These are phyloP conservation scores for Fusarium hainanense DNA, from an alignment of 2,329 filamentous ascomycete genomes.

Conservation along the genomic window DNA sequence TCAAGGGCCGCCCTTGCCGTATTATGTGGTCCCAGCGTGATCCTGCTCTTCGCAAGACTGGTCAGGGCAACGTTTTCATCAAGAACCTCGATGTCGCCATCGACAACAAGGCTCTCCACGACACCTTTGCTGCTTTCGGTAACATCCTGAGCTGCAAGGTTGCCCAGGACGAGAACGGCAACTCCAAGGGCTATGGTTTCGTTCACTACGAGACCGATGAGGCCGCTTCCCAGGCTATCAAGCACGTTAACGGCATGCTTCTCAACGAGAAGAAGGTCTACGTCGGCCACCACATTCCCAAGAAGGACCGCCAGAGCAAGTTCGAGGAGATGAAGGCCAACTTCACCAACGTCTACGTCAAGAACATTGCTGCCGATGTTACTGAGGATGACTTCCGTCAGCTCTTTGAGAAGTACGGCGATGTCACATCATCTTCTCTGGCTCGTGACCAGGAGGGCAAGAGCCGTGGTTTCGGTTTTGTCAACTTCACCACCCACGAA, in stretches of 20 bases:
- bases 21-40: slow-evolving; percentile 99
- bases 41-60: slow-evolving; percentile 98
- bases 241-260: slow-evolving; percentile 99
- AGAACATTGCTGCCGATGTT: slow-evolving; percentile 90
- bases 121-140: slow-evolving; percentile 98
- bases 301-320: slow-evolving; percentile 99
- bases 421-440: slow-evolving; percentile 95
- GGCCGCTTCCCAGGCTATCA: slow-evolving; percentile 95
- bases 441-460: slow-evolving; percentile 90
- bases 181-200: slow-evolving; percentile 99
- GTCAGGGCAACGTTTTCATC: slow-evolving; percentile 99
- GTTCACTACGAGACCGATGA: slow-evolving; percentile 99
- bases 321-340: slow-evolving; percentile 99
- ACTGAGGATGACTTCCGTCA: slow-evolving; percentile 94
- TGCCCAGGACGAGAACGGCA: slow-evolving; percentile 94
- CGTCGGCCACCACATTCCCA: slow-evolving; percentile 98
- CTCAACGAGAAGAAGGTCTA: slow-evolving; percentile 99
- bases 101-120: slow-evolving; percentile 99
- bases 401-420: slow-evolving; percentile 90
- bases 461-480: slow-evolving; percentile 95
- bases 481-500: slow-evolving; percentile 95
- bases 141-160: slow-evolving; percentile 99
- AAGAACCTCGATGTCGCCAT: slow-evolving; percentile 99
- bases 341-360: slow-evolving; percentile 99
- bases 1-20: slow-evolving; percentile 98